A percentile compares a stretch with the other conserved stretches of the same genome.
These are phyloP conservation scores for Fusarium ambrosium DNA, from an alignment of 2,329 filamentous ascomycete genomes.

Conservation along the genomic window DNA sequence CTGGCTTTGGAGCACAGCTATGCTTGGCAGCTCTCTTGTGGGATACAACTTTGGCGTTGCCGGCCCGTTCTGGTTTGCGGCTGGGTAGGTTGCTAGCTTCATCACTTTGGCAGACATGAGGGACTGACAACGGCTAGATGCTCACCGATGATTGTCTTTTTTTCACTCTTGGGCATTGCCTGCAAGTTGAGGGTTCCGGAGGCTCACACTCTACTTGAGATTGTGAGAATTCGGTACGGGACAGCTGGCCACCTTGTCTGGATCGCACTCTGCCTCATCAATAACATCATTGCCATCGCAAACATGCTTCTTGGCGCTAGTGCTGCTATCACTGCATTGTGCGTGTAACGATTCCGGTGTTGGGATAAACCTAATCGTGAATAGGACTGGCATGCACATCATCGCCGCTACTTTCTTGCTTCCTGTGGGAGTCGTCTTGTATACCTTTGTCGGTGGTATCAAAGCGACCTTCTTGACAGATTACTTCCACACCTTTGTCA, in stretches of 20 bases:
- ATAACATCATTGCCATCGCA: slow-evolving; percentile 66
- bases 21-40: slow-evolving; percentile 64
- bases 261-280: slow-evolving; percentile 65
- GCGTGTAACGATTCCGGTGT: slow-evolving; percentile 1
- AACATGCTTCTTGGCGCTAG: slow-evolving; percentile 64
- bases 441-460: slow-evolving; percentile 57
- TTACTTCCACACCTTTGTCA: slow-evolving; percentile 68
- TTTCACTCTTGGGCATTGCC: slow-evolving; percentile 63
- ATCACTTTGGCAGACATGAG: too few species aligned
- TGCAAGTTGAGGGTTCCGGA: slow-evolving; percentile 67
- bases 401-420: slow-evolving; percentile 63
- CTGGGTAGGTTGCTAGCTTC: slow-evolving; percentile 52
- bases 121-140: slow-evolving; percentile 43
- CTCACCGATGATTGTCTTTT: slow-evolving; percentile 69
- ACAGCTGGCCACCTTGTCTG: slow-evolving; percentile 63
- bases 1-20: slow-evolving; percentile 68
- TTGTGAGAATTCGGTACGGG: slow-evolving; percentile 66
- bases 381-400: slow-evolving; percentile 62
- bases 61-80: slow-evolving; percentile 70
- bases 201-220: slow-evolving; percentile 67
- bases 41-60: slow-evolving; percentile 68
- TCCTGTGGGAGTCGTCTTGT: slow-evolving; percentile 55
- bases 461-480: slow-evolving; percentile 62
- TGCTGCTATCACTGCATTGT: slow-evolving; percentile 53
- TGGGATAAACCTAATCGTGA: rapidly evolving